Evolutionary conservation across 2,329 filamentous ascomycete species (phyloP), one percentile per base, ranked within the genome.

Genomic region (Diplodia intermedia): DNA sequence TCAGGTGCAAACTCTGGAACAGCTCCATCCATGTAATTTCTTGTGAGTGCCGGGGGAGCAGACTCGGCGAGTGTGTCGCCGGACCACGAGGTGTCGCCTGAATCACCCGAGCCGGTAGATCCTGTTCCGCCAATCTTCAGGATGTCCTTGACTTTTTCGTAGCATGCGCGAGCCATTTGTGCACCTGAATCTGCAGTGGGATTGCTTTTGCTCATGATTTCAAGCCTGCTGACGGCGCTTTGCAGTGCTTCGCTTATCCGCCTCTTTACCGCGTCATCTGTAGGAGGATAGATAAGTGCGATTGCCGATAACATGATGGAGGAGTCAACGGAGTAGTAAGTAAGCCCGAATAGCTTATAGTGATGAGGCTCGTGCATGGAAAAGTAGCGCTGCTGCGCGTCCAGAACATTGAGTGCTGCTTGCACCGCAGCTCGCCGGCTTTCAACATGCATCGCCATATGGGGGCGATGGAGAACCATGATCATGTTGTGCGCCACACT

Each of bases 391-490:
- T 62, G 23, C 57, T 62, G 57, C n/a, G 57, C 6, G 33, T 50
- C 29, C 26, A 62, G 29, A 15, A n/a, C 23, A 29, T 20, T 62
- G 57, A 62, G 57, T 1, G 57, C 43, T 26, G 43, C 60, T 50
- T 63, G 47, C 31, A 63, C 60, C 3, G 60, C 47, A 9, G 60
- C 60, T 52, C 33, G 47, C 18, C 57, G 57, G 29, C 57, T 62
- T 50, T 62, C 57, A 14, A 62, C 40, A 18, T 62, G 57, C 11
- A 14, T 50, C 4, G 57, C 40, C 57, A 62, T 62, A 43, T 62
- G 57, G 15, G 57, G 26, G 9, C 57, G 57, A 50, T 62, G 57
- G n/a, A 62, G 40, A 26, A 62, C 57, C 57, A 62, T 62, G 26
- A 62, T 31, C 23, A 62, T 12, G 26, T 33, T 33, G 57, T 62